Evolutionary conservation across 73 alveolate genomes (phyloP).

Genomic region (Halteria grandinella): DNA sequence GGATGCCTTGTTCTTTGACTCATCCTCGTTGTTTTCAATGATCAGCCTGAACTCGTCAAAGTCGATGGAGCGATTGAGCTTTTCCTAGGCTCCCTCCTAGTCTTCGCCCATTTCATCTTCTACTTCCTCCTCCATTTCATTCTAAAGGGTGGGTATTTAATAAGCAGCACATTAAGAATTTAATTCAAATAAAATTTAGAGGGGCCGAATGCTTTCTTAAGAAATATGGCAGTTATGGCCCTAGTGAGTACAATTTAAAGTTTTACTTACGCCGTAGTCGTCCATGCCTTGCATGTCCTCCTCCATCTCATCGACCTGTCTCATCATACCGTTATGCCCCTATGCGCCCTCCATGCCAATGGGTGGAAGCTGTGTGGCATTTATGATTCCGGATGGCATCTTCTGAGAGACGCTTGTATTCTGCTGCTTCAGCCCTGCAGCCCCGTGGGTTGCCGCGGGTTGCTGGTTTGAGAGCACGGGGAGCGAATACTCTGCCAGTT

Average conservation of each 20-base stretch:
- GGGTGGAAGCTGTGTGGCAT: conserved; percentile 51
- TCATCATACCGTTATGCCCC: conserved; percentile 19
- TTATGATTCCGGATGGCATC: conserved; percentile 38
- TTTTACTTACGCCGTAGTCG: conserved; percentile 26
- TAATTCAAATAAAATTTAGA: too few species aligned
- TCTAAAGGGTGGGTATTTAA: too few species aligned
- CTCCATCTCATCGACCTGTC: conserved; percentile 57
- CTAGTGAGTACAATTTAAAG: background rate
- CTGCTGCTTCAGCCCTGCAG: too few species aligned
- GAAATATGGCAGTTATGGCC: background rate
- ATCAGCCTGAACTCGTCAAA: conserved; percentile 56
- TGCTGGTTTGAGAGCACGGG: conserved; percentile 64
- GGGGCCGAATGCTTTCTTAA: background rate
- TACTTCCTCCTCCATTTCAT: conserved; percentile 53
- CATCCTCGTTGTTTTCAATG: conserved; percentile 55
- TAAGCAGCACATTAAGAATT: too few species aligned
- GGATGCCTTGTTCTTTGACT: conserved; percentile 35
- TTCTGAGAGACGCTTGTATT: too few species aligned
- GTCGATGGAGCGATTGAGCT: conserved; percentile 39
- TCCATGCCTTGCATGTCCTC: conserved; percentile 50
- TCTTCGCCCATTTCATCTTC: conserved; percentile 19
- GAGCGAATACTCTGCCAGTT: conserved; percentile 72
- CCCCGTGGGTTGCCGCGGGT: conserved; percentile 31
- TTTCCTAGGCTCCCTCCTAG: background rate
- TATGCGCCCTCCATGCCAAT: background rate